These are phyloP conservation scores for Uronychia binucleata DNA, from an alignment of 73 alveolate genomes.

Conservation along the genomic window DNA sequence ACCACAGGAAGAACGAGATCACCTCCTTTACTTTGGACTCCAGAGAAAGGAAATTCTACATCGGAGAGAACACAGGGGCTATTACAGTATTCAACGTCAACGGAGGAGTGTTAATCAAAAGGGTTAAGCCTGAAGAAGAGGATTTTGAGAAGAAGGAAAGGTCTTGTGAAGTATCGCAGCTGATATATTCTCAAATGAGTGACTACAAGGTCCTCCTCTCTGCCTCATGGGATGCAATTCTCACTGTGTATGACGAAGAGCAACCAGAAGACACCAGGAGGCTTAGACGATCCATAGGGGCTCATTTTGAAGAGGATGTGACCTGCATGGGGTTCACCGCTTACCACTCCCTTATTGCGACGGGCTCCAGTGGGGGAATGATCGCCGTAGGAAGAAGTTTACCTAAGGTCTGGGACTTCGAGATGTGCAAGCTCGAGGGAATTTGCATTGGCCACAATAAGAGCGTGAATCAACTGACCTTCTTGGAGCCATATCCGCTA, in stretches of 20 bases:
- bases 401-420: constrained; percentile 74
- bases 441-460: constrained; percentile 25
- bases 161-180: not conserved
- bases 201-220: constrained; percentile 78
- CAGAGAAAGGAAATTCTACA: constrained; percentile 72
- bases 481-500: constrained; percentile 42
- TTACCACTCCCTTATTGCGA: constrained; percentile 64
- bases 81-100: constrained; percentile 45
- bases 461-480: constrained; percentile 20
- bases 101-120: constrained; percentile 60
- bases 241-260: constrained; percentile 85
- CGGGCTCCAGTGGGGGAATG: constrained; percentile 78
- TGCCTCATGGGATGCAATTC: constrained; percentile 87
- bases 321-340: constrained; percentile 67
- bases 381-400: not conserved
- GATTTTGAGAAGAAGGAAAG: not conserved
- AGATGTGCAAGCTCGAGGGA: constrained; percentile 71
- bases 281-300: constrained; percentile 85
- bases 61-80: constrained; percentile 73
- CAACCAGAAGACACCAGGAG: constrained; percentile 88
- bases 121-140: constrained; percentile 40
- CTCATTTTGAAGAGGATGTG: constrained; percentile 76
- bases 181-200: not conserved
- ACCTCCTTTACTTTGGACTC: constrained; percentile 74
- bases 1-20: constrained; percentile 69